These are phyloP conservation scores for Apiospora hydei DNA, from an alignment of 2,329 filamentous ascomycete species.

Conservation along the genomic window DNA sequence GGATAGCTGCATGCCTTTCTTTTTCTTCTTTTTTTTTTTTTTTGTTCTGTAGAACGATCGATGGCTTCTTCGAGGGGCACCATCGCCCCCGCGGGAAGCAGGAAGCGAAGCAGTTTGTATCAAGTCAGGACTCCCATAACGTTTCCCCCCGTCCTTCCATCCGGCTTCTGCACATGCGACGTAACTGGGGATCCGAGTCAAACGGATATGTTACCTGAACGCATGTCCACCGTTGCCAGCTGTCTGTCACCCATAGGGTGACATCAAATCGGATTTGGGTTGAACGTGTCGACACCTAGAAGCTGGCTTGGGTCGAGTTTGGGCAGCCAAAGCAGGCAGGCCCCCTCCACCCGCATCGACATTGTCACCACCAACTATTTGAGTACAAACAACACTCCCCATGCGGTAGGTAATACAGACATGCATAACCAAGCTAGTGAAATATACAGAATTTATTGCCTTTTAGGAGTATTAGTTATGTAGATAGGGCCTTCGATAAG, in stretches of 20 bases:
- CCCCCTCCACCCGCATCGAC: neutral
- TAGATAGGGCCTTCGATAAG: constrained; percentile 8
- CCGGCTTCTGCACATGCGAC: neutral
- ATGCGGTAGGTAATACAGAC: neutral
- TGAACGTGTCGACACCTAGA: neutral
- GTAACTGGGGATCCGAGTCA: neutral
- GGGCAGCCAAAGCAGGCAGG: neutral
- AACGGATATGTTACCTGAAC: neutral
- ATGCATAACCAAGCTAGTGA: neutral
- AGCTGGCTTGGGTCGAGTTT: neutral
- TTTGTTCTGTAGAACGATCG: constrained; percentile 24
- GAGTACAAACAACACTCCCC: neutral
- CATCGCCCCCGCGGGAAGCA: constrained; percentile 23
- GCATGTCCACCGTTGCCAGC: neutral
- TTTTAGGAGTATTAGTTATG: neutral
- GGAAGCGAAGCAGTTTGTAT: neutral
- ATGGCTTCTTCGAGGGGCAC: neutral
- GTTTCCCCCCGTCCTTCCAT: neutral
- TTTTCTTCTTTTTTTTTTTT: too few species aligned
- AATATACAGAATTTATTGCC: constrained; percentile 6
- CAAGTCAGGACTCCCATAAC: neutral
- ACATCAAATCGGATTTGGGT: neutral
- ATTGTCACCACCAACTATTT: neutral
- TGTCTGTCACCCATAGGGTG: neutral
- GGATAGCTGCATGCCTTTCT: constrained; percentile 1